Base-by-base conservation (phyloP, 495 filamentous ascomycete species). In the Daldinia decipiens region DNA sequence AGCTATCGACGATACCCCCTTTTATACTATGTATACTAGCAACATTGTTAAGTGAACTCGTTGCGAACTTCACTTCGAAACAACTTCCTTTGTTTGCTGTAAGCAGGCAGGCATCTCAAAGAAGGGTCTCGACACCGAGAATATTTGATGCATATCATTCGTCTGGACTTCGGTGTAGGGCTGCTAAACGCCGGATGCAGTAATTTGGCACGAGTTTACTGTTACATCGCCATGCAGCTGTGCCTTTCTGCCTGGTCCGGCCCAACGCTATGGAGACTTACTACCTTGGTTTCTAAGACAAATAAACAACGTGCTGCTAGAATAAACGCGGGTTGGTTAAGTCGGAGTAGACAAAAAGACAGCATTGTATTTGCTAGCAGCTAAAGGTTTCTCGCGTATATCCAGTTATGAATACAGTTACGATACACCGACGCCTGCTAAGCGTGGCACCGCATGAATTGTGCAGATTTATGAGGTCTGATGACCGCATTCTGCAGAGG, bases 401-500 rank as follows among this genome's bases (percentile, higher is more conserved):
- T 17, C 17, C 8, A 47, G 43, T 47, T 45, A 45, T 47, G 51
- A 19, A 24, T 40, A 40, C 38, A 31, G 29, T 38, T 24, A 21
- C 21, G 27, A 29, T 34, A 64, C 61, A 70, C 55, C 38, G 60
- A 59, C 52, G 38, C 27, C 54, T 54, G 19, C 31, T 47, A 40
- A 54, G 60, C 60, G 61, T 65, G 32, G 56, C 45, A 62, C 59
- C 17, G 59, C 65, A 68, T 62, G 51, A 62, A 27, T 68, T 43
- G 40, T 65, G 68, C 57, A 71, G 52, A 67, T 51, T 52, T 66
- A 53, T 65, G 34, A 71, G 68, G 68, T 71, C 68, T 59, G 68
- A 67, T 71, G 68, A 71, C 52, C 59, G 43, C 68, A 71, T 71
- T 67, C 43, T 71, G 62, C 68, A 71, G 61, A 71, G 47, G 19